Evolutionary conservation across 164 flowering plant genomes (phyloP).

Genomic region (Vitis cinerea): DNA sequence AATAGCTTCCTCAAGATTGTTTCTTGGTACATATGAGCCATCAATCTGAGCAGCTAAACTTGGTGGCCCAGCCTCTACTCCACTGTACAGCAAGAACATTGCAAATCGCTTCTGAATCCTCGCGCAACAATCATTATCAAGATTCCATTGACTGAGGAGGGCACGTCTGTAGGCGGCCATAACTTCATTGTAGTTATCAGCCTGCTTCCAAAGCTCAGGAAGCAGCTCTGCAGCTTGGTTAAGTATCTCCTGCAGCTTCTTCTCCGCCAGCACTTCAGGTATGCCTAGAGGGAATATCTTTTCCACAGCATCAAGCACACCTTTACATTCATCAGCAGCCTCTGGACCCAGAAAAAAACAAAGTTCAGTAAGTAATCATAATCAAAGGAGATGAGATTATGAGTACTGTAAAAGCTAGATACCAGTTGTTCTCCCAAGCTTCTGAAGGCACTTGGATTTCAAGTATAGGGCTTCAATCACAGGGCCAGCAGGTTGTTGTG

Average conservation of each 20-base stretch:
- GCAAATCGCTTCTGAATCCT: conserved; percentile 89
- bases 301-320: conserved; percentile 90
- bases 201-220: conserved; percentile 92
- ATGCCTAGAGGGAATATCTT: conserved; percentile 75
- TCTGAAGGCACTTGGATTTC: conserved; percentile 89
- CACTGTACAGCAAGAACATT: conserved; percentile 75
- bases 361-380: neutral
- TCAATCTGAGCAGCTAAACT: conserved; percentile 73
- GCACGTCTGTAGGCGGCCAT: conserved; percentile 81
- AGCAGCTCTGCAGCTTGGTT: conserved; percentile 91
- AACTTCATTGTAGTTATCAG: conserved; percentile 69
- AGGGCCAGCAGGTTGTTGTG: conserved; percentile 81
- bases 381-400: neutral
- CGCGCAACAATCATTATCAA: conserved; percentile 73
- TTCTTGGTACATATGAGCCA: conserved; percentile 79
- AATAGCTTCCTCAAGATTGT: conserved; percentile 90
- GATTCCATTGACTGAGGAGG: conserved; percentile 87
- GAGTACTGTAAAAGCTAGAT: neutral
- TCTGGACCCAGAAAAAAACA: conserved; percentile 47
- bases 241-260: conserved; percentile 82
- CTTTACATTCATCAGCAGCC: conserved; percentile 86
- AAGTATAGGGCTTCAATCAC: conserved; percentile 92
- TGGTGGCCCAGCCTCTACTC: conserved; percentile 87
- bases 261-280: conserved; percentile 65
- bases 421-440: conserved; percentile 82